Percentiles rank a stretch among this genome's conserved stretches.
phyloP scores from a whole-genome alignment of 192 early-diverging fungal genomes.

The Coemansia sp. region DNA sequence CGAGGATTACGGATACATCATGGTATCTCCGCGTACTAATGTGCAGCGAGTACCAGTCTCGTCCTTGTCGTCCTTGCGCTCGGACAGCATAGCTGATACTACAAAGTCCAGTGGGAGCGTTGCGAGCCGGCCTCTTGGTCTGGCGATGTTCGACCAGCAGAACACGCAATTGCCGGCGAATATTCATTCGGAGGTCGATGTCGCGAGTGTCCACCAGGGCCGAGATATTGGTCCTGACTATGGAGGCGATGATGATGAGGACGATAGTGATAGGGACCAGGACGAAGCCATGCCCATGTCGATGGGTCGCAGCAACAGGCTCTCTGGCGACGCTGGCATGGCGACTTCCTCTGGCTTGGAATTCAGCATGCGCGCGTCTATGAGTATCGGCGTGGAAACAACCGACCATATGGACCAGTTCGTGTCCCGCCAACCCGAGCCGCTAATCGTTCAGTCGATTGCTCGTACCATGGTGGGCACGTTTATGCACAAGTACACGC shows the following conservation, averaged over 20 bases:
- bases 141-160: conserved; percentile 19
- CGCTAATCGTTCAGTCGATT: conserved; percentile 70
- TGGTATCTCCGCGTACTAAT: conserved; percentile 54
- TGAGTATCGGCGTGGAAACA: conserved; percentile 35
- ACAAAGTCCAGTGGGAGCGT: neutral
- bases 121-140: conserved; percentile 2
- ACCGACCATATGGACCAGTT: conserved; percentile 24
- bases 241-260: neutral
- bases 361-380: conserved; percentile 22
- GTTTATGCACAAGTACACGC: conserved; percentile 75
- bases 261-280: neutral
- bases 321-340: neutral
- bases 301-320: neutral
- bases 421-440: conserved; percentile 56
- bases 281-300: conserved; percentile 8
- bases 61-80: conserved; percentile 20
- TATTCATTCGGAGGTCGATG: neutral
- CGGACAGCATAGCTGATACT: conserved; percentile 19
- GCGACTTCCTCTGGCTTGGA: conserved; percentile 3
- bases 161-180: neutral
- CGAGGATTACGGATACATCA: conserved; percentile 59
- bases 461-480: conserved; percentile 83
- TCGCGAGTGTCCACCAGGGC: neutral
- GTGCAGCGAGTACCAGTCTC: conserved; percentile 41
- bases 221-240: conserved; percentile 33